Evolutionary conservation across 1,139 yeast genomes (phyloP).

Genomic region (Hyphopichia burtonii): DNA sequence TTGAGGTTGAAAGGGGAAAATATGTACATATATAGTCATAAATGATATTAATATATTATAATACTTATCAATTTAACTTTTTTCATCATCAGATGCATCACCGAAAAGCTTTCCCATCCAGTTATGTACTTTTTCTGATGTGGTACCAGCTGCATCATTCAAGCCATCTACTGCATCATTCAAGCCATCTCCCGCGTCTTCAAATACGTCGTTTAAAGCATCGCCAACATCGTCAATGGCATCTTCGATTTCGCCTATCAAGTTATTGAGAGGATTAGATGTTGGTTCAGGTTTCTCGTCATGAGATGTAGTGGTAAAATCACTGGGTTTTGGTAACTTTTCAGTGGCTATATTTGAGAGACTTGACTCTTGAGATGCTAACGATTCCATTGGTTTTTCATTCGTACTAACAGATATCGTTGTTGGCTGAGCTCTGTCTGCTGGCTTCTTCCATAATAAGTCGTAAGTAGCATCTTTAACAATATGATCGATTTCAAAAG

Average conservation of each 20-base stretch:
- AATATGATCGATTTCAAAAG: slow-evolving; percentile 46
- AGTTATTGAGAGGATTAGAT: slow-evolving; percentile 10
- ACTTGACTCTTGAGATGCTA: slow-evolving; percentile 25
- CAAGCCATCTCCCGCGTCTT: slow-evolving; percentile 3
- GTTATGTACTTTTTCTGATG: background rate
- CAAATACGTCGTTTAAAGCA: slow-evolving; percentile 11
- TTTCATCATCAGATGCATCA: background rate
- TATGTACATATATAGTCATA: slow-evolving; percentile 4
- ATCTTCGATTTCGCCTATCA: slow-evolving; percentile 15
- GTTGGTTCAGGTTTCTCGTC: background rate
- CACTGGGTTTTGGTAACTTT: slow-evolving; percentile 37
- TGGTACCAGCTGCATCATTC: background rate
- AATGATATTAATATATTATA: background rate
- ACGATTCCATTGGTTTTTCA: slow-evolving; percentile 24
- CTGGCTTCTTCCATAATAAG: slow-evolving; percentile 32
- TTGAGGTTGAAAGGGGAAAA: background rate
- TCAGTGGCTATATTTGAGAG: slow-evolving; percentile 18
- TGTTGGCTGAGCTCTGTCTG: slow-evolving; percentile 12
- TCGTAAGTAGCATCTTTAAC: slow-evolving; percentile 56
- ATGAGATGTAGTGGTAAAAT: slow-evolving; percentile 14
- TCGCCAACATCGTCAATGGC: slow-evolving; percentile 11
- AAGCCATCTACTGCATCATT: background rate
- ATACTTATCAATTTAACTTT: background rate
- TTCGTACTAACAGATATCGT: slow-evolving; percentile 18
- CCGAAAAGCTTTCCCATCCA: slow-evolving; percentile 1